Conservation (phyloP, 306 rosid genomes). For the Glycine latifolia region DNA sequence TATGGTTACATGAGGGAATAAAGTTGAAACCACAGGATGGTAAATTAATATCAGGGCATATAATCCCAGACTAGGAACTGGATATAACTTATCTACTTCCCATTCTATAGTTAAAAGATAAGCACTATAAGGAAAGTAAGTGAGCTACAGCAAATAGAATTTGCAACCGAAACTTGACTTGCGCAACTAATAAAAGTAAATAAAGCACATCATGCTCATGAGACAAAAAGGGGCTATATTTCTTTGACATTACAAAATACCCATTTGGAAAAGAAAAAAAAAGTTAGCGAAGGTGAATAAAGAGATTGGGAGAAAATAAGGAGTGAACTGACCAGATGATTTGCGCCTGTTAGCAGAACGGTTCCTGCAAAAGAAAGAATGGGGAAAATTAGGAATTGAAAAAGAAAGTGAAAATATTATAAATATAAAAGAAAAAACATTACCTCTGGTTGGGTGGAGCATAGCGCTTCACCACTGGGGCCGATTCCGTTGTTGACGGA, state of each 20-base stretch:
- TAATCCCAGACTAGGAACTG: conserved; percentile 6
- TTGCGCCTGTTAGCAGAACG: conserved; percentile 72
- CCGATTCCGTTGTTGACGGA: conserved; percentile 50
- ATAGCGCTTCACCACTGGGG: conserved; percentile 61
- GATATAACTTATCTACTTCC: not conserved
- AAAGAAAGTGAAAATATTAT: not conserved
- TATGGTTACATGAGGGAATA: not conserved
- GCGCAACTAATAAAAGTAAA: conserved; percentile 12
- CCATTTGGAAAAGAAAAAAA: no score
- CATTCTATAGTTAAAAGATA: not conserved
- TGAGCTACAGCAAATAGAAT: not conserved
- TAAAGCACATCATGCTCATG: not conserved
- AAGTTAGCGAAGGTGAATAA: not conserved
- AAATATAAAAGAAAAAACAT: no score
- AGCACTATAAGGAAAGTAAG: not conserved
- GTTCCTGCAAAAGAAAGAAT: conserved; percentile 49
- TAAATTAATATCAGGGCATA: not conserved
- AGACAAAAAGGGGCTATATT: not conserved
- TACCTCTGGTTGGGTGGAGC: conserved; percentile 83
- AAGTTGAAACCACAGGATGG: not conserved
- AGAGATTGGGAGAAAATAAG: not conserved
- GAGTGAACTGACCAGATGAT: conserved; percentile 60
- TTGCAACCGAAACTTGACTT: not conserved
- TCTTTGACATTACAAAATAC: not conserved
- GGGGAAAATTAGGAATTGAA: not conserved